phyloP scores from a whole-genome alignment of 176 grass and related monocot genomes.

The Carex littledalei region DNA sequence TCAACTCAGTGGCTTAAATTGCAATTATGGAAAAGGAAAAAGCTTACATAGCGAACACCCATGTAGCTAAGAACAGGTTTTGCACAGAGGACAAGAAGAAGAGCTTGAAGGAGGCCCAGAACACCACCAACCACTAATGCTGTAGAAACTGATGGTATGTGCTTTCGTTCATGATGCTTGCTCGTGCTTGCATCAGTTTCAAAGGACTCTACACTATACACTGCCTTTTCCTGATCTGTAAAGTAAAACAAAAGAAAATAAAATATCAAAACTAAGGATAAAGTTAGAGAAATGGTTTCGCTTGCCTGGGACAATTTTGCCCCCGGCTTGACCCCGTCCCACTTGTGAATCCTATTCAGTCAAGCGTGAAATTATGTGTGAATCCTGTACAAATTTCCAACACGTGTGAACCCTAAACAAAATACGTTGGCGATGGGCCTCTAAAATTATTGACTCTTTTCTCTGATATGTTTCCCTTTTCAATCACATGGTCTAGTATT shows the following conservation, averaged over 20 bases:
- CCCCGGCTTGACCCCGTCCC: not conserved
- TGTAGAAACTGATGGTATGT: constrained; percentile 89
- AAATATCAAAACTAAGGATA: not conserved
- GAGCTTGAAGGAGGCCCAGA: constrained; percentile 74
- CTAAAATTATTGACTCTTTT: not conserved
- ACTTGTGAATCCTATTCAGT: not conserved
- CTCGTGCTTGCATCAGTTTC: not conserved
- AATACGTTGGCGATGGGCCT: not conserved
- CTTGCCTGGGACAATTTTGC: not conserved
- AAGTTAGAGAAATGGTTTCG: not conserved
- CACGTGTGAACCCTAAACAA: not conserved
- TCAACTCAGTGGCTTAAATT: not conserved
- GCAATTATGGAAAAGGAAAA: constrained; percentile 4
- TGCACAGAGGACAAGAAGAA: constrained; percentile 68
- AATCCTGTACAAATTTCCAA: not conserved
- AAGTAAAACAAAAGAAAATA: not conserved
- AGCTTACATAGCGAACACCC: constrained; percentile 63
- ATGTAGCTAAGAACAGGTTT: constrained; percentile 67
- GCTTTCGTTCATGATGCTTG: constrained; percentile 38
- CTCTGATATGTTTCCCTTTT: not conserved
- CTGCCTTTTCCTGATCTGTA: not conserved
- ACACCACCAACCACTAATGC: constrained; percentile 75
- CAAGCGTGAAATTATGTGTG: not conserved
- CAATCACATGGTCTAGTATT: too few relatives aligned
- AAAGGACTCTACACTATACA: constrained; percentile 14